phyloP scores from a whole-genome alignment of 306 rosid species.

The Pueraria montana region DNA sequence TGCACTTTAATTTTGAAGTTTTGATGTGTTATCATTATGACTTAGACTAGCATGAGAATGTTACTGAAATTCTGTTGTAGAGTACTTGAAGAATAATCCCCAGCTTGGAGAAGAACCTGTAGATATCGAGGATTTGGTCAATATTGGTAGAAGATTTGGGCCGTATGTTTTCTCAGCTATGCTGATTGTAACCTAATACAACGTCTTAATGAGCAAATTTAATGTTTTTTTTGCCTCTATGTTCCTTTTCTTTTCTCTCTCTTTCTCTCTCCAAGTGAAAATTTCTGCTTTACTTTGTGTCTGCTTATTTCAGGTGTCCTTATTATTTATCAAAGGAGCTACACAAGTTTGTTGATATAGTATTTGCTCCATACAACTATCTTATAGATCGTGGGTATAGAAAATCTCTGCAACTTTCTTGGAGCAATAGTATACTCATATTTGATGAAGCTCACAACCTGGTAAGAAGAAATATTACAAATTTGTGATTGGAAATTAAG shows the following conservation, averaged over 20 bases:
- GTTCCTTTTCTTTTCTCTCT: conserved; percentile 3
- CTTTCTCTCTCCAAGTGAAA: conserved; percentile 32
- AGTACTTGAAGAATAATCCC: conserved; percentile 73
- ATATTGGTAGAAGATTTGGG: conserved; percentile 78
- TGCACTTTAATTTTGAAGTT: conserved; percentile 32
- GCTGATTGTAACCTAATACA: conserved; percentile 31
- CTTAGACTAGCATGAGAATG: conserved; percentile 44
- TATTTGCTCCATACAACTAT: conserved; percentile 96
- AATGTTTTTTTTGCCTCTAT: not conserved
- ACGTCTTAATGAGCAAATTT: conserved; percentile 29
- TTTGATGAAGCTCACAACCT: conserved; percentile 99
- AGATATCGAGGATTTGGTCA: conserved; percentile 95
- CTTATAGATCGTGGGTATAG: conserved; percentile 82
- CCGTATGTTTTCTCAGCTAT: conserved; percentile 71
- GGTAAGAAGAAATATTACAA: conserved; percentile 57
- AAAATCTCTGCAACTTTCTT: conserved; percentile 62
- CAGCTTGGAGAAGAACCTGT: conserved; percentile 93
- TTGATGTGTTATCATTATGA: conserved; percentile 37
- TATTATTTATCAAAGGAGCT: conserved; percentile 90
- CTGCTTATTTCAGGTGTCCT: conserved; percentile 78
- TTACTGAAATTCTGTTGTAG: conserved; percentile 61
- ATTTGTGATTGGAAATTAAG: conserved; percentile 37
- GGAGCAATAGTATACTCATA: conserved; percentile 85
- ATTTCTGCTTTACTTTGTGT: conserved; percentile 43
- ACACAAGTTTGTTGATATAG: conserved; percentile 82